Conservation (phyloP, 73 alveolate species). For the Tetrahymena malaccensis region DNA sequence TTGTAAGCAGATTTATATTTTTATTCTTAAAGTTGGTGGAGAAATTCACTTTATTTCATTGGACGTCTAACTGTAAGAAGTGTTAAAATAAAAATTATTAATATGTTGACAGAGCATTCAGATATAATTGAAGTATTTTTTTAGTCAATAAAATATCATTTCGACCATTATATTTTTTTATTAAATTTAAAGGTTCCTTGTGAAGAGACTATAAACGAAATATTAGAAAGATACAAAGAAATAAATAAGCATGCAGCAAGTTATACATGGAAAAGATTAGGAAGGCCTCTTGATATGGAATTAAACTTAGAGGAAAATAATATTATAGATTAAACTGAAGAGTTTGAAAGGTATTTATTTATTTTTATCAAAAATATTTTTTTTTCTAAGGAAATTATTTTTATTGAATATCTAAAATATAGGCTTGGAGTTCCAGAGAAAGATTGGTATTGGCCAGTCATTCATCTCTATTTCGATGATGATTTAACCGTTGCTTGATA, state of each 20-base stretch:
- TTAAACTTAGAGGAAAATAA: conserved; percentile 94
- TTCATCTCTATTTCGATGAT: conserved; percentile 95
- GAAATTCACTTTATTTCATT: conserved; percentile 57
- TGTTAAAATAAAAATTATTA: conserved; percentile 80
- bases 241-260: conserved; percentile 90
- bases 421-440: conserved; percentile 76
- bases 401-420: background rate
- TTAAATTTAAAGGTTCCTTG: conserved; percentile 30
- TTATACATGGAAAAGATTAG: conserved; percentile 98
- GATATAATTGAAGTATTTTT: conserved; percentile 86
- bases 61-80: conserved; percentile 83
- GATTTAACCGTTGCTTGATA: conserved; percentile 86
- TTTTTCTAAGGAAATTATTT: background rate
- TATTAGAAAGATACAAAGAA: conserved; percentile 87
- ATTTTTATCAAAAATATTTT: background rate
- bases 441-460: conserved; percentile 94
- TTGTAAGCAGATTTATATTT: background rate
- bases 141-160: background rate
- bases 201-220: conserved; percentile 93
- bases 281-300: conserved; percentile 97
- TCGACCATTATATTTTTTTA: background rate
- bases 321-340: conserved; percentile 94
- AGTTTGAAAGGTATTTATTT: conserved; percentile 41
- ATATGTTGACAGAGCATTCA: conserved; percentile 88
- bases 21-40: conserved; percentile 79